Conservation (phyloP, 2,329 filamentous ascomycete species). For the Akanthomyces uredinophilus region DNA sequence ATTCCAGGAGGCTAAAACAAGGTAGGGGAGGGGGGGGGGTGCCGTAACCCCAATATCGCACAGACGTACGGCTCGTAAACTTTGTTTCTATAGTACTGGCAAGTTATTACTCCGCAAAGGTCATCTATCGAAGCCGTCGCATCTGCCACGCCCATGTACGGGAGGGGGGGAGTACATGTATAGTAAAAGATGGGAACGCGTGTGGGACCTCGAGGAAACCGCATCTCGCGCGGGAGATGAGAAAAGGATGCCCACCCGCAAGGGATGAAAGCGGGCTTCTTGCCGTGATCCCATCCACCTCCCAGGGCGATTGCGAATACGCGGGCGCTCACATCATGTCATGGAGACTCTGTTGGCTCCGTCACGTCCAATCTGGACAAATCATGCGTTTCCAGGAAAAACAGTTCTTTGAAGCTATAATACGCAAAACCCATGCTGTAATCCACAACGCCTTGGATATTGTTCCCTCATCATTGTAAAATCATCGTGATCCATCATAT, state of each 20-base stretch:
- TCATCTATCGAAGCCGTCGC: not conserved
- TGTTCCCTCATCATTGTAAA: not conserved
- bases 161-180: not conserved
- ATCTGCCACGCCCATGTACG: not conserved
- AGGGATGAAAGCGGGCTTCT: not conserved
- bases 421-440: not conserved
- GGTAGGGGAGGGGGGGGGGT: no score
- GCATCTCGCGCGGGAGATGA: not conserved
- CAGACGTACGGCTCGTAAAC: no score
- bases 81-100: no score
- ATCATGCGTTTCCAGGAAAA: not conserved
- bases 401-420: not conserved
- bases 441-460: slow-evolving; percentile 4
- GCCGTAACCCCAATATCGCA: no score
- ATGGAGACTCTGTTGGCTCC: no score
- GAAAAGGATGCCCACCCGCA: not conserved
- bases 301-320: not conserved
- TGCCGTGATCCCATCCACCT: not conserved
- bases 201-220: not conserved
- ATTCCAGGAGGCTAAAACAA: no score
- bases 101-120: no score
- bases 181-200: not conserved
- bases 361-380: not conserved
- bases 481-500: slow-evolving; percentile 6
- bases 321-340: not conserved